Conservation (phyloP, 108 stramenopile species). For the Fragilaria radians region DNA sequence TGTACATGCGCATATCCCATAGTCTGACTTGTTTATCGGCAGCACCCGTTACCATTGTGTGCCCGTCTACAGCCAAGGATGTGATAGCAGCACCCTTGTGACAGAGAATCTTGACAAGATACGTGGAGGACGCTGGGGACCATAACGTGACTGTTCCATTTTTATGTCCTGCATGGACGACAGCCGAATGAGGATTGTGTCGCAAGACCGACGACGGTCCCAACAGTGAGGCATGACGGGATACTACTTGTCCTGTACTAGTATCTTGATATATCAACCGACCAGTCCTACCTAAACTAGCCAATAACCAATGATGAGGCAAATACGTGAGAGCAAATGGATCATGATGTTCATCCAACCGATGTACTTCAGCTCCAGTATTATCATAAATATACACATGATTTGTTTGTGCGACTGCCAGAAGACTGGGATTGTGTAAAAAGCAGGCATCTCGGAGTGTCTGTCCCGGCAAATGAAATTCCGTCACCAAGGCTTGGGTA, state of each 20-base stretch:
- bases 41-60: conserved; percentile 83
- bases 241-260: conserved; percentile 88
- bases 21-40: conserved; percentile 77
- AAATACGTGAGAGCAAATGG: conserved; percentile 85
- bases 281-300: conserved; percentile 76
- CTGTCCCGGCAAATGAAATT: conserved; percentile 76
- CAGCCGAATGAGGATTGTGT: conserved; percentile 92
- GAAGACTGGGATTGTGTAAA: conserved; percentile 88
- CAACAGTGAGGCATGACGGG: conserved; percentile 72
- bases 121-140: conserved; percentile 81
- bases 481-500: conserved; percentile 36
- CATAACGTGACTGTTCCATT: conserved; percentile 97
- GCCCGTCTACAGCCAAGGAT: conserved; percentile 70
- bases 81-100: conserved; percentile 82
- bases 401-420: conserved; percentile 94
- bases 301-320: conserved; percentile 96
- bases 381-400: conserved; percentile 96
- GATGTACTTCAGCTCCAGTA: conserved; percentile 91
- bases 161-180: conserved; percentile 89
- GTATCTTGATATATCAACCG: conserved; percentile 92
- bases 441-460: conserved; percentile 84
- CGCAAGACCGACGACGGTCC: conserved; percentile 75
- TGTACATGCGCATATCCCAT: conserved; percentile 94
- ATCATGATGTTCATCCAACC: conserved; percentile 74
- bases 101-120: conserved; percentile 86